phyloP scores from a whole-genome alignment of 495 filamentous ascomycete genomes.

The Aspergillus biplanus region DNA sequence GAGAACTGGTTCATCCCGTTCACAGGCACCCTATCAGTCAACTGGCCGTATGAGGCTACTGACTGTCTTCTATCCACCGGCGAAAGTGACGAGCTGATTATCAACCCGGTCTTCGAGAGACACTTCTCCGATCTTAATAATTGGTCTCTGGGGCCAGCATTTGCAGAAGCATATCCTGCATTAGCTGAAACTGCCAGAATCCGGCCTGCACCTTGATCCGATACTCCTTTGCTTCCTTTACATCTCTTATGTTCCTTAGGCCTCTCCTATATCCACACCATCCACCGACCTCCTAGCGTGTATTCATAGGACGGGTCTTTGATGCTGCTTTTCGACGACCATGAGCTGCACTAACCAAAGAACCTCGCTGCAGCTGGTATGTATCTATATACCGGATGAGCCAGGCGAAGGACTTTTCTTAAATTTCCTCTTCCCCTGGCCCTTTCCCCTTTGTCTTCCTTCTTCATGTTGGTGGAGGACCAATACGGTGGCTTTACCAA shows the following conservation, averaged over 20 bases:
- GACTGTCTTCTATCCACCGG: slow-evolving; percentile 60
- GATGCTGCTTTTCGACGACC: background rate
- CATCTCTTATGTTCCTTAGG: background rate
- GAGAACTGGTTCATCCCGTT: slow-evolving; percentile 82
- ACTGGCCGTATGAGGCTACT: slow-evolving; percentile 76
- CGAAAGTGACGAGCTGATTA: slow-evolving; percentile 62
- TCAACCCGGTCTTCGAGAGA: slow-evolving; percentile 80
- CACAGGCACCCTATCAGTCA: slow-evolving; percentile 69
- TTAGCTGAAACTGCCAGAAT: slow-evolving; percentile 59
- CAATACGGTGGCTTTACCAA: too few species aligned
- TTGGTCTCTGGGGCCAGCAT: slow-evolving; percentile 76
- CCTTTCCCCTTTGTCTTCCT: too few species aligned
- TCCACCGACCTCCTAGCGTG: too few species aligned
- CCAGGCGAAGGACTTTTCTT: too few species aligned
- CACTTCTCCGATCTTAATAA: slow-evolving; percentile 70
- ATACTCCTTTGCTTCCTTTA: background rate
- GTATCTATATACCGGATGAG: background rate
- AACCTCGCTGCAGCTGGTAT: background rate
- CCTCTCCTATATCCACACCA: too few species aligned
- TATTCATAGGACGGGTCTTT: background rate
- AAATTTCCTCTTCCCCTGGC: too few species aligned
- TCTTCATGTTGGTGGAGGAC: too few species aligned
- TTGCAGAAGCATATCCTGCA: slow-evolving; percentile 63
- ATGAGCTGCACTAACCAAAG: too few species aligned
- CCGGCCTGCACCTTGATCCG: slow-evolving; percentile 29